Evolutionary conservation across 306 rosid species (phyloP), one percentile per base, ranked within the genome.

Genomic region (Medicago ruthenica): DNA sequence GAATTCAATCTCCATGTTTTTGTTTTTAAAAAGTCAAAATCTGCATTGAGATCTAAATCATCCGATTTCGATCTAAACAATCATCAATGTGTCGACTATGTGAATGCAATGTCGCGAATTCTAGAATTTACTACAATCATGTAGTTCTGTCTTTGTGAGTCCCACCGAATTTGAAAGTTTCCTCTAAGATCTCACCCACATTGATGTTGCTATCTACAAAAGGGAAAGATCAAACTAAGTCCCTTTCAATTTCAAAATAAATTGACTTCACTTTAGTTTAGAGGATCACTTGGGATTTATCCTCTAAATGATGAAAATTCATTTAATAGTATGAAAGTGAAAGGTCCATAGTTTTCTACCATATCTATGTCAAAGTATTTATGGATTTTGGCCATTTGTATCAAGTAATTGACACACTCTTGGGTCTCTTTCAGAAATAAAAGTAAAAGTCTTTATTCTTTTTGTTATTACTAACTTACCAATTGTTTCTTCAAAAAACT

Each of bases 241-340:
- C 11, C 58, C 50, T 76, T 76, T 70, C 17, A 76, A 22, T 79
- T 79, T 64, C 20, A 76, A 82, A 42, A 24, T 59, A 37, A 59
- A 70, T 58, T 76, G 87, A 84, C 85, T 78, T 75, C 81, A 67
- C 74, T 37, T 64, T 39, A 80, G 71, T 70, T 48, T 73, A 53
- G 72, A 78, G 73, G 83, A 70, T 68, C 80, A 76, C 75, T 27
- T 78, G 37, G 34, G 63, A 48, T 53, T 68, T 75, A 54, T 34
- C 79, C 62, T 65, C 37, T 9, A 37, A 44, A 55, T 80, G 61
- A 58, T 80, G 71, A 4, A 20, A 67, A 69, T 66, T 51, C 75
- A 66, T 51, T 36, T 70, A 61, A 66, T 45, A 5, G 58, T 40
- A 13, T 74, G 87, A 85, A 76, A 89, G 48, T 55, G 86, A 83